Evolutionary conservation across 345 rosid species (phyloP).

Genomic region (Euphorbia tirucalli): DNA sequence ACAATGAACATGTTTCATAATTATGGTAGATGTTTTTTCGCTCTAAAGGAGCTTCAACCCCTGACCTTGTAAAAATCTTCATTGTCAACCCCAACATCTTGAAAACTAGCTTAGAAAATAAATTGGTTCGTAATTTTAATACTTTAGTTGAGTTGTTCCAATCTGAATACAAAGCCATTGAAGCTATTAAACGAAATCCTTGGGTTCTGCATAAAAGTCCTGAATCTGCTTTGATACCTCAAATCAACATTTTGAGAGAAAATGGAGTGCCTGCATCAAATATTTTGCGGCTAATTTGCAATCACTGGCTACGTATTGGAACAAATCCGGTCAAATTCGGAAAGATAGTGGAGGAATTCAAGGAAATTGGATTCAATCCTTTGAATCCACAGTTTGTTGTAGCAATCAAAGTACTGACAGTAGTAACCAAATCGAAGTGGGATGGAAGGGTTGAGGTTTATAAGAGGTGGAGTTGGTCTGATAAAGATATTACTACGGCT

Average conservation of each 20-base stretch:
- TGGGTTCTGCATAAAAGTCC: background rate
- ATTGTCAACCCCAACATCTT: too few species aligned
- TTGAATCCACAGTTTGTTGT: slow-evolving; percentile 32
- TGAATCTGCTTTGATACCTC: background rate
- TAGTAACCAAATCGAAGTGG: slow-evolving; percentile 37
- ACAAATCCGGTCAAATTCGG: background rate
- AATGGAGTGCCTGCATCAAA: slow-evolving; percentile 19
- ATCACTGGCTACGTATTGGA: background rate
- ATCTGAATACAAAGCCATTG: slow-evolving; percentile 1
- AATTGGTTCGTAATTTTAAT: slow-evolving; percentile 15
- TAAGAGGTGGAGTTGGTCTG: slow-evolving; percentile 52
- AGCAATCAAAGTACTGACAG: slow-evolving; percentile 36
- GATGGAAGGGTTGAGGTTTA: slow-evolving; percentile 38
- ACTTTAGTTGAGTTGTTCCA: slow-evolving; percentile 6
- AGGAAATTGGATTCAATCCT: slow-evolving; percentile 48
- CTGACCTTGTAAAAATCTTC: too few species aligned
- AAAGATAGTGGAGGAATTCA: slow-evolving; percentile 25
- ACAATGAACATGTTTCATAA: too few species aligned
- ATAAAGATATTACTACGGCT: slow-evolving; percentile 38
- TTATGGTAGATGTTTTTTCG: too few species aligned
- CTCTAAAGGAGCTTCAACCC: slow-evolving; percentile 18
- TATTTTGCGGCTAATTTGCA: background rate
- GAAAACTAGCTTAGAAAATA: slow-evolving; percentile 9
- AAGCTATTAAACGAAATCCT: background rate
- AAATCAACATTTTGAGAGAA: slow-evolving; percentile 1